Evolutionary conservation across 345 rosid species (phyloP).

Genomic region (Garcia nutans): DNA sequence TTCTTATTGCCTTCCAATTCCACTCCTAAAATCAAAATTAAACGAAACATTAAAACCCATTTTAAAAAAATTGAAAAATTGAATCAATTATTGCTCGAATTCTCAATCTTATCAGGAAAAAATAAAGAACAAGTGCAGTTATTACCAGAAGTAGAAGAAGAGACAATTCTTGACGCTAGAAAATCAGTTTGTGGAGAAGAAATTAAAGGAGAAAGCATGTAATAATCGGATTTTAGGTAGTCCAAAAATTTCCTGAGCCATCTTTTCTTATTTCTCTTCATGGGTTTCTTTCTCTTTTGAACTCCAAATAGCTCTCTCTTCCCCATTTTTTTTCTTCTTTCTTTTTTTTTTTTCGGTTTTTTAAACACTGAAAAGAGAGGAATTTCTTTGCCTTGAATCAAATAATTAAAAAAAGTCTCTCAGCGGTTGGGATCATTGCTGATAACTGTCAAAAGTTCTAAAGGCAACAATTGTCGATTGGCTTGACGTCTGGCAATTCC

Average conservation of each 20-base stretch:
- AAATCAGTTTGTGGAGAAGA: constrained; percentile 19
- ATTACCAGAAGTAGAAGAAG: constrained; percentile 19
- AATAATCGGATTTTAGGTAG: constrained; percentile 44
- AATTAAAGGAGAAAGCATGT: constrained; percentile 53
- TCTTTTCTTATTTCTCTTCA: constrained; percentile 28
- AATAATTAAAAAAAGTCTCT: not conserved
- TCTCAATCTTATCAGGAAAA: no score
- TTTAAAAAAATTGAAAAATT: not conserved
- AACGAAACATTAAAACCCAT: not conserved
- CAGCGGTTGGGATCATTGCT: not conserved
- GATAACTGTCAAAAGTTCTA: not conserved
- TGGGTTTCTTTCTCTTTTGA: constrained; percentile 31
- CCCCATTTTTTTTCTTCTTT: constrained; percentile 10
- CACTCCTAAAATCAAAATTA: constrained; percentile 17
- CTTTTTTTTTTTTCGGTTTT: not conserved
- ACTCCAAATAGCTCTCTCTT: constrained; percentile 23
- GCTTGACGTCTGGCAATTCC: no score
- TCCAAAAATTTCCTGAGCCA: constrained; percentile 23
- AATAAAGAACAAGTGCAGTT: no score
- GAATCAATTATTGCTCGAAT: not conserved
- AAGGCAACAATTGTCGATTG: no score
- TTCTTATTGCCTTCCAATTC: constrained; percentile 18
- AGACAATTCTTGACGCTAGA: constrained; percentile 3
- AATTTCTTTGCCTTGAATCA: no score
- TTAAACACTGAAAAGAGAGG: not conserved